Evolutionary conservation across 1,284 basidiomycete genomes (phyloP).

Genomic region (Ganoderma resinaceum): DNA sequence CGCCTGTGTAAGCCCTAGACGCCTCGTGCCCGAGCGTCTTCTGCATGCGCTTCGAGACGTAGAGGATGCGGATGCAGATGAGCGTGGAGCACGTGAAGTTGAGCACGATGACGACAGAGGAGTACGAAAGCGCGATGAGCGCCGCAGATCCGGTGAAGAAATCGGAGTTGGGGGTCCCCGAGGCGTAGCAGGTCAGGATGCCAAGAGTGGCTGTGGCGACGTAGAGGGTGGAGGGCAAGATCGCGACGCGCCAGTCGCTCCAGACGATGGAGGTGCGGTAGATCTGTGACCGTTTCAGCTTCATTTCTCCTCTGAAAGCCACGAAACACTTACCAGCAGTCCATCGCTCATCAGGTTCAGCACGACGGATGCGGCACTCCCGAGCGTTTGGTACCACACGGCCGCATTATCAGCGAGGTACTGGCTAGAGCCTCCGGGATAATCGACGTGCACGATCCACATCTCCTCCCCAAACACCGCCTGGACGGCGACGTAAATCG

Average conservation of each 20-base stretch:
- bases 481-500: slow-evolving; percentile 28
- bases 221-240: slow-evolving; percentile 20
- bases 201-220: slow-evolving; percentile 18
- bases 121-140: slow-evolving; percentile 17
- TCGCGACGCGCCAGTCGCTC: slow-evolving; percentile 16
- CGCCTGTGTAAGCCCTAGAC: slow-evolving; percentile 18
- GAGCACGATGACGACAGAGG: slow-evolving; percentile 17
- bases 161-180: slow-evolving; percentile 1
- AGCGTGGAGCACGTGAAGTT: slow-evolving; percentile 22
- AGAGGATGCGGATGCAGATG: slow-evolving; percentile 23
- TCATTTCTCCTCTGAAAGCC: no score
- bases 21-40: slow-evolving; percentile 13
- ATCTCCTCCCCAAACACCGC: slow-evolving; percentile 32
- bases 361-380: slow-evolving; percentile 13
- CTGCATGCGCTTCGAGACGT: slow-evolving; percentile 13
- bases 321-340: slow-evolving; percentile 19
- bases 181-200: slow-evolving; percentile 22
- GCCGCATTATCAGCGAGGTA: slow-evolving; percentile 25
- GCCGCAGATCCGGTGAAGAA: neutral
- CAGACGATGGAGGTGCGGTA: slow-evolving; percentile 26
- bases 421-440: slow-evolving; percentile 22
- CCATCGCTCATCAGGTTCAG: slow-evolving; percentile 22
- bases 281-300: slow-evolving; percentile 6
- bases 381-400: slow-evolving; percentile 29
- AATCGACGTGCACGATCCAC: slow-evolving; percentile 30